phyloP scores from a whole-genome alignment of 2,329 filamentous ascomycete species.

The Helminthosporium solani region DNA sequence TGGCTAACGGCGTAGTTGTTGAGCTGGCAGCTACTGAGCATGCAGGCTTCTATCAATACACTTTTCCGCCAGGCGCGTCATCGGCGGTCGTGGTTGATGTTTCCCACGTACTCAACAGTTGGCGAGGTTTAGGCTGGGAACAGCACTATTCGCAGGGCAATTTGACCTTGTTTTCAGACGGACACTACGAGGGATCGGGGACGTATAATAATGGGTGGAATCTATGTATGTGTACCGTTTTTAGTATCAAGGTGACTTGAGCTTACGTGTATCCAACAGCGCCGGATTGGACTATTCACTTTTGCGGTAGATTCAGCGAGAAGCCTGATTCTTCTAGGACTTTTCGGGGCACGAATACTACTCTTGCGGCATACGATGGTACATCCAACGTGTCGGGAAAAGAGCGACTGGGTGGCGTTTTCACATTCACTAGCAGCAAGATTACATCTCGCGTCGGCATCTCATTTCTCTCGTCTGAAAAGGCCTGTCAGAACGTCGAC shows the following conservation, averaged over 20 bases:
- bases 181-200: slow-evolving; percentile 61
- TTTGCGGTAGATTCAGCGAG: slow-evolving; percentile 62
- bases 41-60: slow-evolving; percentile 61
- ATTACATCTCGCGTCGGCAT: slow-evolving; percentile 64
- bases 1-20: slow-evolving; percentile 57
- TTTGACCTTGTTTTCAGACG: slow-evolving; percentile 54
- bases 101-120: slow-evolving; percentile 63
- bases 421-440: slow-evolving; percentile 52
- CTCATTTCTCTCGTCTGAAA: slow-evolving; percentile 63
- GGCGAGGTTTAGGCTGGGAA: slow-evolving; percentile 59
- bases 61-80: slow-evolving; percentile 50
- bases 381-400: slow-evolving; percentile 22
- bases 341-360: slow-evolving; percentile 31
- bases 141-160: slow-evolving; percentile 64
- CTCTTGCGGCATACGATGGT: slow-evolving; percentile 22
- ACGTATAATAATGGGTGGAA: slow-evolving; percentile 70
- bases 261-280: slow-evolving; percentile 31
- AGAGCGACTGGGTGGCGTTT: slow-evolving; percentile 49
- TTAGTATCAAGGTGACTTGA: background rate
- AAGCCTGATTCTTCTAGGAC: slow-evolving; percentile 29
- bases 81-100: slow-evolving; percentile 62
- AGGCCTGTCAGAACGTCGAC: slow-evolving; percentile 62
- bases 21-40: slow-evolving; percentile 60
- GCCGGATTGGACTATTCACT: slow-evolving; percentile 63
- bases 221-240: slow-evolving; percentile 34